These are phyloP conservation scores for Bassia scoparia DNA, from an alignment of 148 eudicot genomes.

Conservation along the genomic window DNA sequence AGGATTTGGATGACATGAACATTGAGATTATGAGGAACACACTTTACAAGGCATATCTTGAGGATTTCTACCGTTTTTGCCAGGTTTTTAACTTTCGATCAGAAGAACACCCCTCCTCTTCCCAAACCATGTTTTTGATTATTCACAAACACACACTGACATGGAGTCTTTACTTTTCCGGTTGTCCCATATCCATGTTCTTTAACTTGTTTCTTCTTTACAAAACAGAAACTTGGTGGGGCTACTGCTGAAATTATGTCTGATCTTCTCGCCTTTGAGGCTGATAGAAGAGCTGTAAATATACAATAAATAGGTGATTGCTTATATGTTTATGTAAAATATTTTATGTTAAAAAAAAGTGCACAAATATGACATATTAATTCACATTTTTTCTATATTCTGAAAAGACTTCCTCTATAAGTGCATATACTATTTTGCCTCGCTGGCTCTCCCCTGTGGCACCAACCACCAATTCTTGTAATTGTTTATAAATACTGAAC, in stretches of 20 bases:
- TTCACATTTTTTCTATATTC: neutral
- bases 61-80: slow-evolving; percentile 91
- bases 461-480: neutral
- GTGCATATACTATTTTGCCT: neutral
- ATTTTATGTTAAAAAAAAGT: too few species aligned
- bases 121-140: too few species aligned
- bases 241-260: slow-evolving; percentile 98
- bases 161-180: too few species aligned
- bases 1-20: slow-evolving; percentile 99
- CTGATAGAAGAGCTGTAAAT: slow-evolving; percentile 98
- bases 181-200: neutral
- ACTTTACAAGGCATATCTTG: slow-evolving; percentile 95
- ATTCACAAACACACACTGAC: neutral
- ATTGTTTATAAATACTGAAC: slow-evolving; percentile 5
- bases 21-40: slow-evolving; percentile 99
- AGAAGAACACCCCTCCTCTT: neutral
- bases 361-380: too few species aligned
- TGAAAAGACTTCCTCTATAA: neutral
- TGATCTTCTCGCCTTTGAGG: slow-evolving; percentile 94
- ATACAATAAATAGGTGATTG: slow-evolving; percentile 79
- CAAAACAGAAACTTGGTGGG: slow-evolving; percentile 85
- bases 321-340: too few species aligned
- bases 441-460: neutral
- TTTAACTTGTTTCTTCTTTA: neutral
- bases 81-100: slow-evolving; percentile 44